These are phyloP conservation scores for Balakata baccata DNA, from an alignment of 345 rosid genomes.

Conservation along the genomic window DNA sequence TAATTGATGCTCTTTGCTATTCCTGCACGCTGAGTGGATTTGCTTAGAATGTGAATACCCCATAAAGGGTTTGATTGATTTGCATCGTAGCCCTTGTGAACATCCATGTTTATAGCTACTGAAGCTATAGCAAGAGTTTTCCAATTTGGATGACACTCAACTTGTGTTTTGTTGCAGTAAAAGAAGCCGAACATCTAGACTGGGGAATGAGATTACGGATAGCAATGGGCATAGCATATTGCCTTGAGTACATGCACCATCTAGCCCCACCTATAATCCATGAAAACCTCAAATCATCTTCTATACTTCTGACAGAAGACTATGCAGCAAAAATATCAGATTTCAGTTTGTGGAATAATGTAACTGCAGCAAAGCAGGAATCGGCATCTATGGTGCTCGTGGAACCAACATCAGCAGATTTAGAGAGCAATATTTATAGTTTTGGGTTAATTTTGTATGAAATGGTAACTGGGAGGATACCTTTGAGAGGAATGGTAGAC, in stretches of 20 bases:
- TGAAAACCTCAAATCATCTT: constrained; percentile 57
- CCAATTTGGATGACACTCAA: background rate
- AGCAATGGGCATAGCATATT: constrained; percentile 82
- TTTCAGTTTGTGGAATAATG: constrained; percentile 54
- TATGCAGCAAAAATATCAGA: constrained; percentile 90
- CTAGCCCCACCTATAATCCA: constrained; percentile 64
- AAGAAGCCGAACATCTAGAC: constrained; percentile 79
- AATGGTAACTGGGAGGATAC: constrained; percentile 70
- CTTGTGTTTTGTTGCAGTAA: constrained; percentile 47
- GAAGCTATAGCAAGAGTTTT: background rate
- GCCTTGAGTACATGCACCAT: constrained; percentile 90
- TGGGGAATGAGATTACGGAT: constrained; percentile 77
- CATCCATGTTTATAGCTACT: background rate
- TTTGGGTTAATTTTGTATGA: constrained; percentile 70
- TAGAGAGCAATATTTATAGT: constrained; percentile 50
- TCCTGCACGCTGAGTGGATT: background rate
- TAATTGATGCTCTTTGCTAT: too few relatives aligned
- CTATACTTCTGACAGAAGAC: constrained; percentile 77
- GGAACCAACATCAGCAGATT: constrained; percentile 41
- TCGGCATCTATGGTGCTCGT: constrained; percentile 37
- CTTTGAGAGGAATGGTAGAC: constrained; percentile 44
- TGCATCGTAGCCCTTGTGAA: background rate
- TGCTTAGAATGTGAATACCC: background rate
- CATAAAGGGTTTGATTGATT: background rate
- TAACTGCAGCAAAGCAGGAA: constrained; percentile 39